Evolutionary conservation across 495 filamentous ascomycete genomes (phyloP), one percentile per base, ranked within the genome.

Genomic region (Echria macrotheca): DNA sequence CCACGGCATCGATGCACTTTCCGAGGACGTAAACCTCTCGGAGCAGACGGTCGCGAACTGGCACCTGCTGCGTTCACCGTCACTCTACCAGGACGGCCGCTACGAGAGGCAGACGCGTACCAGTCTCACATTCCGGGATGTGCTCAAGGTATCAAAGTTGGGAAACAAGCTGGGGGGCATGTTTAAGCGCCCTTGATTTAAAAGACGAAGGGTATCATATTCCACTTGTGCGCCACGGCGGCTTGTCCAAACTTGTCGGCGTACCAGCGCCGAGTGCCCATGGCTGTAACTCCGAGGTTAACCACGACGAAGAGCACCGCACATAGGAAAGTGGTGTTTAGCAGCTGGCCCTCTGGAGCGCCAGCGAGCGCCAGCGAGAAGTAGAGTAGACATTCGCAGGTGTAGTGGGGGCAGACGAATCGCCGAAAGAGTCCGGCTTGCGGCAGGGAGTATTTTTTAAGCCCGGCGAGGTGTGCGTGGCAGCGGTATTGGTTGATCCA

Each of bases 81-180:
- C 73, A 11, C 47, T 35, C n/a, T 88, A 83, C 60, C 53, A 57
- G 26, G 61, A 63, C 18, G 89, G 87, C 2, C 67, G 64, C 39
- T 82, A 77, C 54, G 56, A 75, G 55, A 78, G 93, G 43, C 65
- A 70, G 54, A 87, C 79, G 3, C 79, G 93, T 59, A 80, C 82
- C 21, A 96, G 91, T 65, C 71, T 97, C 54, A 98, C 93, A 7
- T 97, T 89, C 74, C 79, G 94, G 45, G 93, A 97, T 69, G 94
- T 97, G 35, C 69, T 89, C 48, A 91, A 86, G 63, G 89, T 96
- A 37, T 84, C 83, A 4, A 88, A 84, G 45, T 61, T 94, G 29
- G 85, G 85, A 21, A 79, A 73, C 64, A 83, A 78, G 49, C 64
- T 87, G 48, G 82, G 77, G 41, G 71, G 83, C 12, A 62, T 88